Conservation (phyloP, 495 filamentous ascomycete species). For the Tuber borchii region DNA sequence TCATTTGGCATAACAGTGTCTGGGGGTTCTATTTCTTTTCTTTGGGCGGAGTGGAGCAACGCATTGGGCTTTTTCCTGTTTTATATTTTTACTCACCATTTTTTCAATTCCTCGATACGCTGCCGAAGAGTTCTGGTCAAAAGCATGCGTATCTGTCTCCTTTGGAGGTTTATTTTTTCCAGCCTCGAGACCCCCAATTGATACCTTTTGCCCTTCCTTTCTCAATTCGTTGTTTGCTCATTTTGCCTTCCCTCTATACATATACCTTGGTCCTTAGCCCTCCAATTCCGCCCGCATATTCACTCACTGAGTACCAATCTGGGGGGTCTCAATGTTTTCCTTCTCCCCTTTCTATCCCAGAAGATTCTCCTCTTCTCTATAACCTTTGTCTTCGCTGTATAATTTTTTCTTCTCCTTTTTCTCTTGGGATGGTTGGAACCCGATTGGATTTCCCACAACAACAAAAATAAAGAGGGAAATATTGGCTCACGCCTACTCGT, state of each 20-base stretch:
- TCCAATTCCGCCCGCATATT: background rate
- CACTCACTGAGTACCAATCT: background rate
- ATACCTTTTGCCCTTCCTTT: background rate
- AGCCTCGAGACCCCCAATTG: slow-evolving; percentile 17
- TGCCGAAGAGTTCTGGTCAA: background rate
- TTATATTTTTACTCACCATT: slow-evolving; percentile 33
- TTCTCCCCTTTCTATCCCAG: background rate
- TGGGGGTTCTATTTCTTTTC: slow-evolving; percentile 18
- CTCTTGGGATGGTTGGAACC: background rate
- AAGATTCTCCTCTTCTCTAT: background rate
- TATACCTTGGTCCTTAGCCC: background rate
- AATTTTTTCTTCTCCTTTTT: background rate
- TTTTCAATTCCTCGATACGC: slow-evolving; percentile 31
- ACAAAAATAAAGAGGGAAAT: background rate
- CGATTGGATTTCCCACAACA: background rate
- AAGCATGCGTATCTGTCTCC: slow-evolving; percentile 22
- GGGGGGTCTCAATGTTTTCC: background rate
- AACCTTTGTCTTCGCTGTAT: background rate
- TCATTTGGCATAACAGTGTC: slow-evolving; percentile 29
- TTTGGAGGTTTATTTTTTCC: slow-evolving; percentile 35
- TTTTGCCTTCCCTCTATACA: background rate
- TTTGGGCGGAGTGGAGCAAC: slow-evolving; percentile 20
- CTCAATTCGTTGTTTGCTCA: background rate
- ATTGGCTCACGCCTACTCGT: background rate
- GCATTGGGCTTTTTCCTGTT: slow-evolving; percentile 15